Evolutionary conservation across 257 asterid species (phyloP), one percentile per base, ranked within the genome.

Genomic region (Linderniella brevidens): DNA sequence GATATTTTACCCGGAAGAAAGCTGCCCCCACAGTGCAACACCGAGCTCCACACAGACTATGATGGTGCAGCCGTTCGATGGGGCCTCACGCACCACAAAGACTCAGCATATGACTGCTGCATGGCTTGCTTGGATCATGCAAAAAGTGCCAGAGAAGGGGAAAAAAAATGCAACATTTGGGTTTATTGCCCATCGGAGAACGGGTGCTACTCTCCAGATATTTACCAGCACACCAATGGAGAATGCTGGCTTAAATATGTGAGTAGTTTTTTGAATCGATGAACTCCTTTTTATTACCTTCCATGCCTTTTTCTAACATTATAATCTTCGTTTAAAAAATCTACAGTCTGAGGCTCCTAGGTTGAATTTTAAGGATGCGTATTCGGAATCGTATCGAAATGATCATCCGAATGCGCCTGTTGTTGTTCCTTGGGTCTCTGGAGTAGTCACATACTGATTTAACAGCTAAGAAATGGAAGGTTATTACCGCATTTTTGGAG

Each of bases 161-260:
- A 57, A 54, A 29, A 52, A 68, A 84, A 68, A 73, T 88, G 98
- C 77, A 88, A 84, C 46, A 52, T 75, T 45, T 88, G 96, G 94
- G 98, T 88, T 41, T 88, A 84, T 59, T 84, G 98, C 58, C 96
- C 98, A 5, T 65, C 76, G 0, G 87, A 78, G 65, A 57, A 55
- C 0, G 98, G 98, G 13, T 88, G 98, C 73, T 58, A 65, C 76
- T 84, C 95, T 56, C 98, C 94, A n/a, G 98, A 88, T 59, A 71
- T 78, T 32, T 88, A 84, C 49, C 57, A 76, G 50, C 98, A 84
- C 69, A 79, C 78, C 61, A 70, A 80, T 53, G 78, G 65, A 38
- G 98, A 88, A 52, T 88, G 96, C 73, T 88, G 98, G 98, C 79
- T 88, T 13, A 88, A 88, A 84, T 69, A 76, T 54, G 98, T 84